Conservation (phyloP, 1,284 basidiomycete genomes). For the Mycosarcoma maydis region DNA sequence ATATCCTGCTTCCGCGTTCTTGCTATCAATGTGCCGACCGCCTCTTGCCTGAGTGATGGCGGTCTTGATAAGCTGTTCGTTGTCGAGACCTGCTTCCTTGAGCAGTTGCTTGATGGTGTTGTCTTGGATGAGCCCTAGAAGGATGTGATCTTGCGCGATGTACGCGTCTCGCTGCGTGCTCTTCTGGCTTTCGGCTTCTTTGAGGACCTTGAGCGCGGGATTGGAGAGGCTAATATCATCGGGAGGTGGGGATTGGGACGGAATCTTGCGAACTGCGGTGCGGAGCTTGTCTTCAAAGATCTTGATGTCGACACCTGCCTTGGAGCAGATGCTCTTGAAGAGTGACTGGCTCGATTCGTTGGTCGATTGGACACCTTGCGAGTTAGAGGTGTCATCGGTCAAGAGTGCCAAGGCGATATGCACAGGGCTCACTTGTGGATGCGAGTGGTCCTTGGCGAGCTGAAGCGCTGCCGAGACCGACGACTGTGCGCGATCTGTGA, state of each 20-base stretch:
- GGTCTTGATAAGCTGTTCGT: conserved; percentile 77
- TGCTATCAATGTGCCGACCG: conserved; percentile 81
- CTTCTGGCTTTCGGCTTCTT: conserved; percentile 59
- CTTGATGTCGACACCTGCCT: conserved; percentile 78
- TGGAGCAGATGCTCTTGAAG: conserved; percentile 78
- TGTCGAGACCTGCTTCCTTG: conserved; percentile 78
- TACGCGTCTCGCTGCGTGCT: conserved; percentile 79
- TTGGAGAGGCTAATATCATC: conserved; percentile 60
- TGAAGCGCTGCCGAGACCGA: conserved; percentile 77
- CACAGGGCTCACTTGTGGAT: conserved; percentile 76
- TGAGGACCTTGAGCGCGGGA: conserved; percentile 57
- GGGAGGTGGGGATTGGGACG: conserved; percentile 59
- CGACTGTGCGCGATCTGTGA: conserved; percentile 81
- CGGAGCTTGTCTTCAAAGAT: conserved; percentile 59
- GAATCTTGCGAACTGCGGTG: conserved; percentile 58
- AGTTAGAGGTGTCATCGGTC: conserved; percentile 68
- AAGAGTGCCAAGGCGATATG: conserved; percentile 82
- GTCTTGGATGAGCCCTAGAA: conserved; percentile 81
- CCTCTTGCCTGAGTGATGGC: conserved; percentile 83
- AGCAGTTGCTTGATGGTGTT: conserved; percentile 74
- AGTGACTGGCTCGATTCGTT: conserved; percentile 71
- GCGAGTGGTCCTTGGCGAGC: conserved; percentile 81
- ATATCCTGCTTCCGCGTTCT: conserved; percentile 72
- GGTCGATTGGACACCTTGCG: conserved; percentile 52
- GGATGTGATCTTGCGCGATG: conserved; percentile 86